Base-by-base conservation (phyloP, 169 alveolate genomes). In the Eimeria praecox region DNA sequence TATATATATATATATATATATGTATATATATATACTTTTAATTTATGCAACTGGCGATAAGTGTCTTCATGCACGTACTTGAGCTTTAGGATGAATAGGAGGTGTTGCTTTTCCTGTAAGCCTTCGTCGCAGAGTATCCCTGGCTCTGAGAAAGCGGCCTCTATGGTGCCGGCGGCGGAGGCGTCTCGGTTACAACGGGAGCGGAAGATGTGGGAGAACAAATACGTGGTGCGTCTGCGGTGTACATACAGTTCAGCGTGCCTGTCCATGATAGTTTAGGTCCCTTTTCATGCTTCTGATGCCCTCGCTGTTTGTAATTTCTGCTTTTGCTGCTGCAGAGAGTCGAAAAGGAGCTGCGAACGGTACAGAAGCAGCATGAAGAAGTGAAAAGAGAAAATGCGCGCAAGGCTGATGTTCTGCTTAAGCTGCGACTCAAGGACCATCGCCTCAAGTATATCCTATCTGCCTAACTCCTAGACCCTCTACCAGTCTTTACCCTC, bases 91-190 rank as follows among this genome's bases (percentile, higher is more conserved):
- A n/a, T 24, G 8, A n/a, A n/a, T 18, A 30, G 24, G 10, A 10
- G 24, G 10, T 20, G 24, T 30, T n/a, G 78, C 78, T 66, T 66
- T 30, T 64, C 9, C 22, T 27, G 35, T 27, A 18, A 14, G 24
- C 1, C 30, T 1, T 24, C 0, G 3, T 18, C 56, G 24, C 75
- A 83, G 73, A 46, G 75, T 5, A 52, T 52, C 46, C 14, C 27
- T 16, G 18, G 33, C n/a, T 14, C 4, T 9, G 73, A n/a, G 22
- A 27, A 83, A 49, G 75, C 91, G 2, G 12, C 69, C 75, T 38
- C 91, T 6, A 83, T 83, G 91, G 91, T 83, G 42, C 91, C 91
- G 73, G 91, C 91, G 12, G 33, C 49, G 66, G 91, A 83, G 73
- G 91, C 73, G 14, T 52, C 91, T 6, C 91, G 91, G 42, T 18